These are phyloP conservation scores for Phytopythium montanum DNA, from an alignment of 352 stramenopile genomes.

Conservation along the genomic window DNA sequence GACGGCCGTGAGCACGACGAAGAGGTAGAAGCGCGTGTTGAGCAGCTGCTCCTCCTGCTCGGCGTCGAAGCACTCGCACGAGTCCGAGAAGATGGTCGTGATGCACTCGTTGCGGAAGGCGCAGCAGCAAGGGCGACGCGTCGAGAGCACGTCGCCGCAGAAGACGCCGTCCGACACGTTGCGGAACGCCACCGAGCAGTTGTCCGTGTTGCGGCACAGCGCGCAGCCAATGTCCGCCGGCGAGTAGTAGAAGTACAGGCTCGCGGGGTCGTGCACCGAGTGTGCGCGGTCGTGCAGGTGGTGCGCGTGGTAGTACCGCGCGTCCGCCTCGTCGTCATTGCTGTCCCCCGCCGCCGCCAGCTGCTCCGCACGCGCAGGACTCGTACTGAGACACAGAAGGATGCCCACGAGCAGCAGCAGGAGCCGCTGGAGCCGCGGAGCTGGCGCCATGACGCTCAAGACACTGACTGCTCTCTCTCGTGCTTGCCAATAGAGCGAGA, in stretches of 20 bases:
- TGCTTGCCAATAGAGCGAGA: background rate
- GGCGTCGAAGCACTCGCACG: conserved; percentile 66
- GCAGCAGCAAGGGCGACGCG: conserved; percentile 73
- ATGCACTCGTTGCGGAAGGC: conserved; percentile 72
- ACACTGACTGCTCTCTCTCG: background rate
- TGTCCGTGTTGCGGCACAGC: conserved; percentile 49
- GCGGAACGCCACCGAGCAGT: conserved; percentile 60
- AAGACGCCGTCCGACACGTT: conserved; percentile 55
- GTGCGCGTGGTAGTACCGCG: conserved; percentile 13
- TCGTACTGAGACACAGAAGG: background rate
- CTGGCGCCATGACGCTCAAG: background rate
- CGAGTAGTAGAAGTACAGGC: conserved; percentile 26
- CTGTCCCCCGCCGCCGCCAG: background rate
- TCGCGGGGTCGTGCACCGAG: conserved; percentile 6
- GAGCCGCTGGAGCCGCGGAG: background rate
- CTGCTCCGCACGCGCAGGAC: background rate
- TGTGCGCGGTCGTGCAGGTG: conserved; percentile 19
- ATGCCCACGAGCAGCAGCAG: background rate
- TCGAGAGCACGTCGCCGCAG: conserved; percentile 60
- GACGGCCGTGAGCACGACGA: conserved; percentile 55
- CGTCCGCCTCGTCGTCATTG: conserved; percentile 8
- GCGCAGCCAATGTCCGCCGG: conserved; percentile 44
- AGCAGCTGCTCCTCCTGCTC: conserved; percentile 55
- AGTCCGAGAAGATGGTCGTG: conserved; percentile 68
- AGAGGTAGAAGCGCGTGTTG: conserved; percentile 68